phyloP scores from a whole-genome alignment of 2,329 filamentous ascomycete genomes.

The Dothidotthia symphoricarpi region DNA sequence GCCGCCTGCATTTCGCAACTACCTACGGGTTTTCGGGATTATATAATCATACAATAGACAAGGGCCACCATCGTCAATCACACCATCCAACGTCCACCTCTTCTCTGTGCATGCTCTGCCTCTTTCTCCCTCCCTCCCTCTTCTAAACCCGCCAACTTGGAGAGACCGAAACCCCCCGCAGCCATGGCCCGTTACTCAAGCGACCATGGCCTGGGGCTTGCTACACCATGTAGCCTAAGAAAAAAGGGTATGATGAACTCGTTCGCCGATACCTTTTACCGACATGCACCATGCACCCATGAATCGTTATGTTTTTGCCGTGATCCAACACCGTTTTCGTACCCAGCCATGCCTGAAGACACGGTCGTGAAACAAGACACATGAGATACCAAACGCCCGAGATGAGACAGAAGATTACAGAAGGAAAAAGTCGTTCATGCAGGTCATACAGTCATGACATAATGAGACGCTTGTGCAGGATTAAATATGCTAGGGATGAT shows the following conservation, averaged over 20 bases:
- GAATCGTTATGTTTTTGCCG: conserved; percentile 12
- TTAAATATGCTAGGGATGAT: conserved; percentile 27
- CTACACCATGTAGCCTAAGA: no score
- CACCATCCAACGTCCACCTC: conserved; percentile 2
- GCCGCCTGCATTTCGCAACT: conserved; percentile 30
- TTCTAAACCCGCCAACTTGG: neutral
- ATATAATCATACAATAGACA: conserved; percentile 42
- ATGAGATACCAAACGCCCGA: conserved; percentile 1
- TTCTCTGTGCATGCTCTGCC: neutral
- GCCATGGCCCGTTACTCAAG: conserved; percentile 32
- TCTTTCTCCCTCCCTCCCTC: neutral
- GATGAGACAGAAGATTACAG: conserved; percentile 9
- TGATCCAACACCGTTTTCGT: conserved; percentile 23
- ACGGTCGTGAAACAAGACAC: neutral
- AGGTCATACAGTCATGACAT: conserved; percentile 27
- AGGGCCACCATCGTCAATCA: conserved; percentile 32
- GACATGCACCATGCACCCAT: conserved; percentile 28
- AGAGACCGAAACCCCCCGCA: conserved; percentile 12
- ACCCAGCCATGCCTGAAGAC: conserved; percentile 14
- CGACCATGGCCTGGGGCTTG: conserved; percentile 17
- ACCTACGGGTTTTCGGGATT: conserved; percentile 29
- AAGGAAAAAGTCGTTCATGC: conserved; percentile 24
- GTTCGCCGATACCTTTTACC: conserved; percentile 20
- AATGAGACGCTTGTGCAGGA: conserved; percentile 22
- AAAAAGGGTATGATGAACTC: no score